Conservation (phyloP, 2,329 filamentous ascomycete species). For the Aspergillus novoparasiticus region DNA sequence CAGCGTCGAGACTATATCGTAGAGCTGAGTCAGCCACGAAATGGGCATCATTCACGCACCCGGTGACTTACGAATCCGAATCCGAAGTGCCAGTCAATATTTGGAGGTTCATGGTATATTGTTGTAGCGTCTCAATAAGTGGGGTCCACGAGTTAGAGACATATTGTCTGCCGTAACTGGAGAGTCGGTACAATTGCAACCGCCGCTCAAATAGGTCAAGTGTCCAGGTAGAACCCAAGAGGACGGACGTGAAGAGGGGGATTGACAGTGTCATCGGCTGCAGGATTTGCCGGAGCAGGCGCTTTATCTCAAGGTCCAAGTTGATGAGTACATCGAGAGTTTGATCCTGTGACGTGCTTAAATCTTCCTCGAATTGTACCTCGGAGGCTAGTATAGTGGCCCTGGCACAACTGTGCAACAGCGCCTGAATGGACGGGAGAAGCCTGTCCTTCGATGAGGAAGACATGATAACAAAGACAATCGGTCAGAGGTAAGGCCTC, state of each 20-base stretch:
- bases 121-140: background rate
- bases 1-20: background rate
- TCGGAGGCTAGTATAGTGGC: background rate
- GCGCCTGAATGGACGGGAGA: background rate
- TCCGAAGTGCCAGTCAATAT: background rate
- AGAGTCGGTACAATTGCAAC: background rate
- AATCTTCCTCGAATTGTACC: background rate
- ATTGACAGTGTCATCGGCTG: background rate
- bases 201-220: background rate
- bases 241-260: background rate
- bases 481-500: background rate
- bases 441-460: background rate
- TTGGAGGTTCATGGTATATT: background rate
- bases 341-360: background rate
- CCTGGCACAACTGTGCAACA: background rate
- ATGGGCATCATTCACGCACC: background rate
- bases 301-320: background rate
- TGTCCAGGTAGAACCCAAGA: background rate
- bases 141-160: background rate
- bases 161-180: background rate
- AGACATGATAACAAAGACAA: background rate
- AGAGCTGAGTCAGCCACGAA: background rate
- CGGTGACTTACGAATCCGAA: background rate
- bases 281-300: background rate
- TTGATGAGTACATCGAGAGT: background rate